phyloP scores from a whole-genome alignment of 805 yeast genomes.

The Blastobotrys americana region DNA sequence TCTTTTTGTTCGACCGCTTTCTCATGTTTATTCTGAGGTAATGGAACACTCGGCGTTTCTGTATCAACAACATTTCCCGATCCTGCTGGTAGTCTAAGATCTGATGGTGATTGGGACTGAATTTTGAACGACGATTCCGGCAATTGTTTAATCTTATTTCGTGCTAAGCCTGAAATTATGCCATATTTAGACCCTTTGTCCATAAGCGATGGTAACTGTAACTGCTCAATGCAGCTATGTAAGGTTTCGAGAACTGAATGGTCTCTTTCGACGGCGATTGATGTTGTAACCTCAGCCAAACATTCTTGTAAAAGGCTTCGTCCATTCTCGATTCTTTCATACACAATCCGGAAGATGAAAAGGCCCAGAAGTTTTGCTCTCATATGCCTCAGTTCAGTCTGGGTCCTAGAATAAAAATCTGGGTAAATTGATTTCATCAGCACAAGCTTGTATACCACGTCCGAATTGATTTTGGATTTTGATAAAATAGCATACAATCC shows the following conservation, averaged over 20 bases:
- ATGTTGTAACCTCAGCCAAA: background rate
- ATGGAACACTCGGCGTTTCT: too few relatives aligned
- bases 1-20: too few relatives aligned
- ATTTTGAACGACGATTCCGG: too few relatives aligned
- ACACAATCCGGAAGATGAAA: slow-evolving; percentile 2
- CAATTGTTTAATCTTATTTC: too few relatives aligned
- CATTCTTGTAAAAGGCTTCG: background rate
- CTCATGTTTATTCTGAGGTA: too few relatives aligned
- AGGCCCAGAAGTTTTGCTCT: slow-evolving; percentile 6
- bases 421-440: slow-evolving; percentile 5
- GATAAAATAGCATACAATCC: slow-evolving; percentile 5
- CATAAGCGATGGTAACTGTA: too few relatives aligned
- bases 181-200: too few relatives aligned
- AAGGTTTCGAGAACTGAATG: background rate
- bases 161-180: too few relatives aligned
- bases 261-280: background rate
- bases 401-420: slow-evolving; percentile 2
- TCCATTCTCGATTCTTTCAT: background rate
- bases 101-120: too few relatives aligned
- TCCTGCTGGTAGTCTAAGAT: too few relatives aligned
- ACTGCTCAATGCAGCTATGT: background rate
- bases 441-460: slow-evolving; percentile 3
- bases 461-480: background rate
- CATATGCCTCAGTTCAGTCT: slow-evolving; percentile 4
- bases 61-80: too few relatives aligned